phyloP scores from a whole-genome alignment of 2,329 filamentous ascomycete genomes.

The Podosphaera xanthii region DNA sequence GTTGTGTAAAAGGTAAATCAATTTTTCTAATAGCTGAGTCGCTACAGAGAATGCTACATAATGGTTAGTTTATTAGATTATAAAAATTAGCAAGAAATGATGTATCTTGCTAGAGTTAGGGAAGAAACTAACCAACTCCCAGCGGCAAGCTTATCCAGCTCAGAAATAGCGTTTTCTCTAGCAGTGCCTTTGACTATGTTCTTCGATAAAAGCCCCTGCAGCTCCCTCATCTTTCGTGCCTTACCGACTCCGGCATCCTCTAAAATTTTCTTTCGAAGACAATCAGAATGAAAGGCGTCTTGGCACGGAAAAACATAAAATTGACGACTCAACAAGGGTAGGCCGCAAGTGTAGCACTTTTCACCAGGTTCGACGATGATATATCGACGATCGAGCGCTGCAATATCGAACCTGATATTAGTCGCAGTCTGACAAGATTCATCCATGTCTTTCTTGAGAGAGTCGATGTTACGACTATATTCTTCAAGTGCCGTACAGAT shows the following conservation, averaged over 20 bases:
- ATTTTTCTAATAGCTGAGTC: constrained; percentile 88
- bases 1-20: constrained; percentile 71
- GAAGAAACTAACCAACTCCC: constrained; percentile 49
- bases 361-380: constrained; percentile 94
- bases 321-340: constrained; percentile 70
- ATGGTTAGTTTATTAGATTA: background rate
- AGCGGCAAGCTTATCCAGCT: constrained; percentile 80
- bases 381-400: constrained; percentile 65
- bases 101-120: constrained; percentile 3
- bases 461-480: constrained; percentile 78
- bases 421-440: constrained; percentile 70
- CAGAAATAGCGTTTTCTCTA: constrained; percentile 63
- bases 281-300: constrained; percentile 93
- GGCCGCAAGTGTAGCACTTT: constrained; percentile 68
- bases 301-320: constrained; percentile 99
- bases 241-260: constrained; percentile 57
- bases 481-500: constrained; percentile 86
- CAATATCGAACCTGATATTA: constrained; percentile 79
- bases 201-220: constrained; percentile 64
- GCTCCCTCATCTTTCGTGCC: constrained; percentile 58
- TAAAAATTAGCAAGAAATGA: constrained; percentile 6
- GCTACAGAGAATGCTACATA: constrained; percentile 62
- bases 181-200: constrained; percentile 45
- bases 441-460: constrained; percentile 83
- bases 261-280: constrained; percentile 64